A percentile compares a stretch with the other conserved stretches of the same genome.
phyloP scores from a whole-genome alignment of 768 basidiomycete species.

The Dentipellis fragilis region DNA sequence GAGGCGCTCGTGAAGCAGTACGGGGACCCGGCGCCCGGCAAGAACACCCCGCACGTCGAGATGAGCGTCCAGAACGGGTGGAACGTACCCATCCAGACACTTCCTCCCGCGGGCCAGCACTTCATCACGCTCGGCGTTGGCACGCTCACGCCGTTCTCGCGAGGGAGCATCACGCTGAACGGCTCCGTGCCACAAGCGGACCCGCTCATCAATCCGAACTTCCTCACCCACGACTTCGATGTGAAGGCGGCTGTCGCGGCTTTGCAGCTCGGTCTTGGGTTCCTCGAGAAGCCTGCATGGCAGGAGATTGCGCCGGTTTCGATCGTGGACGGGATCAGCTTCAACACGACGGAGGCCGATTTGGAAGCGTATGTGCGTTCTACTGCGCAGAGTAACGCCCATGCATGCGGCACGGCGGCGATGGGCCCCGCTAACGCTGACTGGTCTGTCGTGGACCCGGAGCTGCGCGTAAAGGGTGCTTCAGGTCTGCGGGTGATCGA shows the following conservation, averaged over 20 bases:
- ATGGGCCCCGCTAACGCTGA: conserved; percentile 1
- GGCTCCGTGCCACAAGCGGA: conserved; percentile 35
- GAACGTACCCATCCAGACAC: neutral
- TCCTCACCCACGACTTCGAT: conserved; percentile 27
- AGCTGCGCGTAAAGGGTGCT: conserved; percentile 10
- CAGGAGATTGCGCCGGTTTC: conserved; percentile 6
- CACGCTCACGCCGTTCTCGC: conserved; percentile 6
- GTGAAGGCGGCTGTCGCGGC: conserved; percentile 20
- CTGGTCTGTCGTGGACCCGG: conserved; percentile 7
- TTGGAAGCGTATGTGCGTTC: conserved; percentile 4
- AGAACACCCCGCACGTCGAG: conserved; percentile 7
- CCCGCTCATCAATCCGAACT: conserved; percentile 41
- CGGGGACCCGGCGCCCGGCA: conserved; percentile 9
- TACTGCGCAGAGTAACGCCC: neutral
- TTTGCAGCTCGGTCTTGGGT: conserved; percentile 16
- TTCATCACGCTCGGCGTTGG: conserved; percentile 1
- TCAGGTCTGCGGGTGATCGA: conserved; percentile 11
- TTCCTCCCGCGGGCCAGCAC: conserved; percentile 1
- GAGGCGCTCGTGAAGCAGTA: conserved; percentile 5
- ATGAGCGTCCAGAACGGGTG: conserved; percentile 5
- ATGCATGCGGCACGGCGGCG: neutral
- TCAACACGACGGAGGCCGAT: conserved; percentile 6
- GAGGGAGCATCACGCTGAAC: conserved; percentile 27
- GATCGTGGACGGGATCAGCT: neutral
- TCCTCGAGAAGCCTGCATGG: conserved; percentile 22